Percentiles rank a stretch among this genome's conserved stretches.
Conservation (phyloP, 345 rosid species). For the Adansonia digitata region DNA sequence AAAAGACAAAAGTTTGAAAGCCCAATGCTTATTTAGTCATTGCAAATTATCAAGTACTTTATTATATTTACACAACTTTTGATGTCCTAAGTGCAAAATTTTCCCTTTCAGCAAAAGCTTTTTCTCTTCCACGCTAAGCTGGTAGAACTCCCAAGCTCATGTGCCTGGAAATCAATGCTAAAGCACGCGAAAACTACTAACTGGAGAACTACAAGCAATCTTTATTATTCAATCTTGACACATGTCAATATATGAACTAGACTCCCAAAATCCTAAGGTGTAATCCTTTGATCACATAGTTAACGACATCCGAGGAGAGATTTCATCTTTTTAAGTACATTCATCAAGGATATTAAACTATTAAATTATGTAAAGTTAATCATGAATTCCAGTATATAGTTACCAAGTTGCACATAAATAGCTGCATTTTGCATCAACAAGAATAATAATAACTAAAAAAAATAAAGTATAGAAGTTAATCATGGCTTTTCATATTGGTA, state of each 20-base stretch:
- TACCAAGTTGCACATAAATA: background rate
- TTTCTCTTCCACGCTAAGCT: background rate
- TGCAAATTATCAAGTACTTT: background rate
- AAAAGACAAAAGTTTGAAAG: background rate
- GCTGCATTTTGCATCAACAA: background rate
- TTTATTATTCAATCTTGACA: slow-evolving; percentile 12
- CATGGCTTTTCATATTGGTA: background rate
- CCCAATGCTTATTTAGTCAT: background rate
- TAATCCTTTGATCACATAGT: slow-evolving; percentile 13
- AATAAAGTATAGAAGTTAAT: background rate
- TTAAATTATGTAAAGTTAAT: background rate
- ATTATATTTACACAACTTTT: slow-evolving; percentile 9
- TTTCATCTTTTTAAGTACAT: background rate
- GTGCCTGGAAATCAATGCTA: slow-evolving; percentile 10
- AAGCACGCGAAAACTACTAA: slow-evolving; percentile 20
- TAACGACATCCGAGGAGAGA: slow-evolving; percentile 11
- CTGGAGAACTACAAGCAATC: background rate
- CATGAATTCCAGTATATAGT: background rate
- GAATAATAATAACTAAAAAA: background rate
- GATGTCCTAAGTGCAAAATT: background rate
- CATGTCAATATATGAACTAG: slow-evolving; percentile 23
- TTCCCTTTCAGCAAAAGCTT: background rate
- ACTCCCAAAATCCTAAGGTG: slow-evolving; percentile 12
- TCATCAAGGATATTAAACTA: background rate
- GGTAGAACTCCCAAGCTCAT: slow-evolving; percentile 5